Conservation (phyloP, 257 asterid species). For the Fraxinus americana region DNA sequence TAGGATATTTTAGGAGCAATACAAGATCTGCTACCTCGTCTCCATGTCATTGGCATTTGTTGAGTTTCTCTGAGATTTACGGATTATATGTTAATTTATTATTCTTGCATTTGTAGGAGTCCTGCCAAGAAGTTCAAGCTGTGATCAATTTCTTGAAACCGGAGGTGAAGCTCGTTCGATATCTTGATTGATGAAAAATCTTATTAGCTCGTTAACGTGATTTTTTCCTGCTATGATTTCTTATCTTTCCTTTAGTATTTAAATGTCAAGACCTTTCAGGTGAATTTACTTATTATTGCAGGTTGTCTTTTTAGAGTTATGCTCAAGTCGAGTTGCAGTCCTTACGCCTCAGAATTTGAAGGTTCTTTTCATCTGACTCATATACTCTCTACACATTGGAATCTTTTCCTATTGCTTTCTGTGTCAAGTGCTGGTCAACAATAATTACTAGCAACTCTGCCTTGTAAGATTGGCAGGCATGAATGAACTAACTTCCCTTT, state of each 20-base stretch:
- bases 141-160: constrained; percentile 82
- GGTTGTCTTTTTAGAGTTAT: constrained; percentile 90
- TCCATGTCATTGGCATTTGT: neutral
- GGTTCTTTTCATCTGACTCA: constrained; percentile 44
- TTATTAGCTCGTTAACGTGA: constrained; percentile 3
- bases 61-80: neutral
- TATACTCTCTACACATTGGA: constrained; percentile 4
- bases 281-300: constrained; percentile 31
- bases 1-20: neutral
- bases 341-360: constrained; percentile 72
- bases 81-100: neutral
- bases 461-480: neutral
- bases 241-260: constrained; percentile 1
- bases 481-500: neutral
- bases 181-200: constrained; percentile 16
- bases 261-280: neutral
- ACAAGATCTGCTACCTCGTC: neutral
- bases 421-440: neutral
- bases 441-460: neutral
- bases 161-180: constrained; percentile 49
- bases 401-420: neutral
- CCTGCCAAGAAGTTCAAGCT: constrained; percentile 83
- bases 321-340: constrained; percentile 72
- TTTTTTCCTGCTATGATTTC: neutral
- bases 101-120: constrained; percentile 57